Evolutionary conservation across 306 rosid species (phyloP).

Genomic region (Rubus idaeus): DNA sequence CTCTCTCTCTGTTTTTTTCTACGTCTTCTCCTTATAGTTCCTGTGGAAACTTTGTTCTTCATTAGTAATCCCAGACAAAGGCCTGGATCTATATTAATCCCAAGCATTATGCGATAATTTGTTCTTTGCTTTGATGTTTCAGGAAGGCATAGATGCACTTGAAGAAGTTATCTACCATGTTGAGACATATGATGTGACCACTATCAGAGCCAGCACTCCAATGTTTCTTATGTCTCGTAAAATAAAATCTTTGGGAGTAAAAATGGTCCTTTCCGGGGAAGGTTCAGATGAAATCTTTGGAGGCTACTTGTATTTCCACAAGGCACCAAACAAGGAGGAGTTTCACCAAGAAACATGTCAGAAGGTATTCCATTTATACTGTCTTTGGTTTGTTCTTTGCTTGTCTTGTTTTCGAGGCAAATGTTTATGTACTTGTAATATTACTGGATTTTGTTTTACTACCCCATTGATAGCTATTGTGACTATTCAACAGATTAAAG

Average conservation of each 20-base stretch:
- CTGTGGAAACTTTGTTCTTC: not conserved
- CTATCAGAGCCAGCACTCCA: slow-evolving; percentile 96
- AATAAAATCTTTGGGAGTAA: slow-evolving; percentile 97
- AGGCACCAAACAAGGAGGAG: slow-evolving; percentile 94
- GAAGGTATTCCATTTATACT: slow-evolving; percentile 49
- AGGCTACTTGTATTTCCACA: slow-evolving; percentile 95
- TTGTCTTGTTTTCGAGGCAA: slow-evolving; percentile 17
- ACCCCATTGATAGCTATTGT: slow-evolving; percentile 19
- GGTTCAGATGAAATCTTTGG: slow-evolving; percentile 99
- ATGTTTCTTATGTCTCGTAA: slow-evolving; percentile 99
- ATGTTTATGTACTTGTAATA: slow-evolving; percentile 8
- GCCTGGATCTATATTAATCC: slow-evolving; percentile 7
- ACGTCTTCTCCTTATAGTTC: not conserved
- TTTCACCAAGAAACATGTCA: slow-evolving; percentile 90
- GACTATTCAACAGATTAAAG: slow-evolving; percentile 61
- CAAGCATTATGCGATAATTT: not conserved
- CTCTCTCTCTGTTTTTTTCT: not conserved
- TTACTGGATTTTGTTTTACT: slow-evolving; percentile 8
- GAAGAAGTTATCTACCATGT: slow-evolving; percentile 95
- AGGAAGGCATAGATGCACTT: slow-evolving; percentile 99
- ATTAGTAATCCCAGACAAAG: not conserved
- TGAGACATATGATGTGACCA: slow-evolving; percentile 96
- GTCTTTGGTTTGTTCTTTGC: not conserved
- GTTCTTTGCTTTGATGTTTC: slow-evolving; percentile 34
- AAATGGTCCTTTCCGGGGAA: slow-evolving; percentile 99